A percentile compares a stretch with the other conserved stretches of the same genome.
Evolutionary conservation across 208 protist species (phyloP).

Genomic region (Wallacemonas sp.): DNA sequence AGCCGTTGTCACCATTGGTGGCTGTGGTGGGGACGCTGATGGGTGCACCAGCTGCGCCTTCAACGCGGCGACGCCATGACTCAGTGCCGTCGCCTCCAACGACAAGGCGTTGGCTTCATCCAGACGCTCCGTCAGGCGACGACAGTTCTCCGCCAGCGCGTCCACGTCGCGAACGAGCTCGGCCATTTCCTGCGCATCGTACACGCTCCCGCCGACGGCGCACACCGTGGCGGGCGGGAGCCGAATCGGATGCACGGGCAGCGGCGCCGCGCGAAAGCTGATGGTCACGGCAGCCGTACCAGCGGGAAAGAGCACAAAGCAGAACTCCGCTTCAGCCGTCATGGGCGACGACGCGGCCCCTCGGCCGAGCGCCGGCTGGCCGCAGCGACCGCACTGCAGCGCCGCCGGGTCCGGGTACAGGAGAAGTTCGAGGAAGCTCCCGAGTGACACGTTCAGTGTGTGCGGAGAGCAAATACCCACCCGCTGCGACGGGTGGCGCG

Average conservation of each 20-base stretch:
- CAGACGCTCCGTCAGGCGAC: background rate
- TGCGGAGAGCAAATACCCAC: slow-evolving; percentile 37
- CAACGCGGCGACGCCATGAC: background rate
- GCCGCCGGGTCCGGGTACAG: slow-evolving; percentile 35
- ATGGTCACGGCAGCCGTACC: slow-evolving; percentile 24
- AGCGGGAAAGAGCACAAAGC: background rate
- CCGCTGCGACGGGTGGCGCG: background rate
- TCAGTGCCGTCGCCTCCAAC: background rate
- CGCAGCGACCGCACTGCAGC: slow-evolving; percentile 19
- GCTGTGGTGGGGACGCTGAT: too few species aligned
- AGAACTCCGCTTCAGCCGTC: background rate
- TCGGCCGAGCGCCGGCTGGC: slow-evolving; percentile 12
- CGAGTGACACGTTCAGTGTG: slow-evolving; percentile 58
- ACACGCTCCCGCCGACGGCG: background rate
- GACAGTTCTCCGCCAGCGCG: background rate
- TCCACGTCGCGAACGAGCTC: background rate
- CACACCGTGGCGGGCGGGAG: slow-evolving; percentile 16
- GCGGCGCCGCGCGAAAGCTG: slow-evolving; percentile 28
- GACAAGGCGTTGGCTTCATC: background rate
- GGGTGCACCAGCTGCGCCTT: background rate
- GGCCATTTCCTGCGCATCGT: slow-evolving; percentile 4
- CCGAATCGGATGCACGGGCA: slow-evolving; percentile 28
- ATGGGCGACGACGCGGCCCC: background rate
- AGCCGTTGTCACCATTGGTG: background rate
- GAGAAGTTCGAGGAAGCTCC: slow-evolving; percentile 64